Evolutionary conservation across 2,329 filamentous ascomycete species (phyloP).

Genomic region (Tolypocladium inflatum): DNA sequence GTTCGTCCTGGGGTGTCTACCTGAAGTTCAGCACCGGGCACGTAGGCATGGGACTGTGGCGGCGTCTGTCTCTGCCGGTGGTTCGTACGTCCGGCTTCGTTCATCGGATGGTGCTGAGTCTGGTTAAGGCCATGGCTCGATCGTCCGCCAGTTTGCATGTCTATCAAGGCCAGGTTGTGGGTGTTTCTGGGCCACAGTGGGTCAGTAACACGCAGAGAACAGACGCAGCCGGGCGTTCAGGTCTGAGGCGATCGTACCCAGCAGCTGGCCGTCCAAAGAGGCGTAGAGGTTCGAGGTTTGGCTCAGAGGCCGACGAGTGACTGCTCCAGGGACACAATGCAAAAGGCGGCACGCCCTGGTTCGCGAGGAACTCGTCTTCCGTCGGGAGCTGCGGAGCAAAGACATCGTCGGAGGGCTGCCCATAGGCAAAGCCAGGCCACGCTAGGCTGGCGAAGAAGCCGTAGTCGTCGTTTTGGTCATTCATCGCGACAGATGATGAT

Average conservation of each 20-base stretch:
- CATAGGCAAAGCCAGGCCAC: neutral
- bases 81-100: neutral
- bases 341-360: neutral
- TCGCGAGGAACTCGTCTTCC: neutral
- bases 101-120: neutral
- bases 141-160: neutral
- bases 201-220: neutral
- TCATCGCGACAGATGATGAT: neutral
- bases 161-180: neutral
- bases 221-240: too few species aligned
- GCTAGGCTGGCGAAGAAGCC: neutral
- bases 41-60: neutral
- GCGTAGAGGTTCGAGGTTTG: neutral
- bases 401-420: neutral
- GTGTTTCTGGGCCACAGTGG: neutral
- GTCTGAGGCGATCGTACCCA: neutral
- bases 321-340: neutral
- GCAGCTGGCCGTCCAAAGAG: neutral
- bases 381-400: neutral
- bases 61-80: neutral
- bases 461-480: neutral
- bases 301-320: neutral
- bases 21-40: neutral
- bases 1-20: neutral
- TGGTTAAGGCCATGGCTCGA: neutral